Percentiles rank a stretch among this genome's conserved stretches.
Evolutionary conservation across 2,329 filamentous ascomycete species (phyloP).

Genomic region (Thelonectria olida): DNA sequence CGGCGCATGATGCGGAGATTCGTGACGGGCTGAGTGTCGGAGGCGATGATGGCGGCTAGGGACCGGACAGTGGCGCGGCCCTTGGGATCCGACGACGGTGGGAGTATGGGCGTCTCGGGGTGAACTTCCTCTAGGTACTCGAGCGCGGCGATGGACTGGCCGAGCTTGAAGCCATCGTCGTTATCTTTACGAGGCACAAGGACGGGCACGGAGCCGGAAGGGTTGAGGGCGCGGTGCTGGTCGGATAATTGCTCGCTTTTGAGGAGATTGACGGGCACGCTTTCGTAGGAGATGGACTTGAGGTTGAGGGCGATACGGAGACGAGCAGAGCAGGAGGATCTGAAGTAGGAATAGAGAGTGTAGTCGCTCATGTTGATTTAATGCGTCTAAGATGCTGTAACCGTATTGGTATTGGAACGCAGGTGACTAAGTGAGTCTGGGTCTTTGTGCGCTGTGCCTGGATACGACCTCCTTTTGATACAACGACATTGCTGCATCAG

Average conservation of each 20-base stretch:
- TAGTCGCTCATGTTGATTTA: slow-evolving; percentile 41
- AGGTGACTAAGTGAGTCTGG: neutral
- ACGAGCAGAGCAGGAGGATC: slow-evolving; percentile 70
- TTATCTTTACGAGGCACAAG: slow-evolving; percentile 51
- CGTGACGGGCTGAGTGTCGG: slow-evolving; percentile 69
- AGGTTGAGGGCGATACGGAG: slow-evolving; percentile 67
- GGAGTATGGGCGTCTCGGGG: slow-evolving; percentile 56
- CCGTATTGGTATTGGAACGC: neutral
- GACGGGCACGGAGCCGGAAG: slow-evolving; percentile 63
- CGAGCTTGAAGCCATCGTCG: slow-evolving; percentile 51
- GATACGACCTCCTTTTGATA: neutral
- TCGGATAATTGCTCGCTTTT: slow-evolving; percentile 59
- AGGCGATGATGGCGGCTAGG: slow-evolving; percentile 62
- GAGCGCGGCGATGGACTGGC: slow-evolving; percentile 67
- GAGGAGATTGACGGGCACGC: slow-evolving; percentile 62
- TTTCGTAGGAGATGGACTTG: slow-evolving; percentile 60
- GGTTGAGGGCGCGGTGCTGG: slow-evolving; percentile 59
- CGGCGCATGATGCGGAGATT: slow-evolving; percentile 63
- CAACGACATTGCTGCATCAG: neutral
- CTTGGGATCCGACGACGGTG: slow-evolving; percentile 53
- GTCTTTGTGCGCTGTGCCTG: neutral
- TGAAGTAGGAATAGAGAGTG: slow-evolving; percentile 67
- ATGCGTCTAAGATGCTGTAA: neutral
- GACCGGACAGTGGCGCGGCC: slow-evolving; percentile 61
- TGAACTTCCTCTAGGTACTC: slow-evolving; percentile 69